Evolutionary conservation across 2,329 filamentous ascomycete species (phyloP), one percentile per base, ranked within the genome.

Genomic region (Exophiala calicioides): DNA sequence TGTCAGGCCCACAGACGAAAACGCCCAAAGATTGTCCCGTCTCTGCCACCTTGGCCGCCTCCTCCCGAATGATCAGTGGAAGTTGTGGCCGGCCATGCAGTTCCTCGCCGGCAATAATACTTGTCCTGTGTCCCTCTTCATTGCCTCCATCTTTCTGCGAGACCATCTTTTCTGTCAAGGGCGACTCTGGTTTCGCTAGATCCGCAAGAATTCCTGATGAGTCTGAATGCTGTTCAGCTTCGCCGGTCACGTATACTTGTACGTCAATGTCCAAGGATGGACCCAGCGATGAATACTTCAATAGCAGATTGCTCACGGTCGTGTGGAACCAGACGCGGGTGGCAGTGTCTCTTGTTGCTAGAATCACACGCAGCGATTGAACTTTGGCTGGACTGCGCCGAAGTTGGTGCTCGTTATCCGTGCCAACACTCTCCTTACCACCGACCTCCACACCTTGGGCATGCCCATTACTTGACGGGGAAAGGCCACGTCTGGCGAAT

Each of bases 1-100:
- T 70, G 16, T 58, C 39, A 1, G 72, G 72, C 0, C 73, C 73
- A 45, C 73, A 76, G 12, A 68, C 67, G 38, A 67, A 70, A 7
- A 75, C 65, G 8, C 60, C 60, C 26, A 60, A 56, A 34, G 35
- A 58, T 7, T 61, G 33, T 4, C 55, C 47, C 31, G 52, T 53
- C 9, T 53, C 45, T 8, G 51, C 48, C 26, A 43, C 44, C 21
- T 42, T 36, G 3, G 52, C 44, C 1, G 58, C 58, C 24, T 60
- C 61, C 24, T 60, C 57, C 6, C 52, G 50, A 10, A 67, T 42
- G 26, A 23, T 32, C 29, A 9, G 21, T 33, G 16, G 44, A 20
- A 20, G 21, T 5, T 41, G 13, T 13, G 50, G 50, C 4, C 50
- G 50, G 38, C 49, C 24, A 51, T 31, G 19, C 61, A 50, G 4